A percentile compares a stretch with the other conserved stretches of the same genome.
These are phyloP conservation scores for Aspergillus campestris DNA, from an alignment of 495 filamentous ascomycete species.

Conservation along the genomic window DNA sequence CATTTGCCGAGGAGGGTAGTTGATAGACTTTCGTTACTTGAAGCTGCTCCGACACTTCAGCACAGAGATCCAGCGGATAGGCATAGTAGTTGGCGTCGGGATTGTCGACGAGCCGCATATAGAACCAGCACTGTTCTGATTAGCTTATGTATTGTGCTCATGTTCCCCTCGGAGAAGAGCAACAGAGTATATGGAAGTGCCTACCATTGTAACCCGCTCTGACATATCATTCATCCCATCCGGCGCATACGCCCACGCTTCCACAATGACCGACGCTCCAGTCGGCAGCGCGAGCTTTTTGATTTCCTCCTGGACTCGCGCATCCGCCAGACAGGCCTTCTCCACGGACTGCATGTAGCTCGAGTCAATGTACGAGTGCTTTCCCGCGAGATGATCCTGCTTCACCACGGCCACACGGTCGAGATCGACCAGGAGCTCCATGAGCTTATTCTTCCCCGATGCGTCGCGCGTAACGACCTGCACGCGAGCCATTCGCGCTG, in stretches of 20 bases:
- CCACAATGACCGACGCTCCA: conserved; percentile 4
- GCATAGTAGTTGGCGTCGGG: conserved; percentile 61
- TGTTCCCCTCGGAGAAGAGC: background rate
- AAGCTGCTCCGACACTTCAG: conserved; percentile 52
- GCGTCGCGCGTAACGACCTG: conserved; percentile 2
- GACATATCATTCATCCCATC: conserved; percentile 30
- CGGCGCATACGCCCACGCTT: conserved; percentile 14
- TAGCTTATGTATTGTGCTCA: background rate
- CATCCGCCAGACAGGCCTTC: conserved; percentile 7
- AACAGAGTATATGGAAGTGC: background rate
- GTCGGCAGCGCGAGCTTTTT: conserved; percentile 7
- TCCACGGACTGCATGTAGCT: conserved; percentile 13
- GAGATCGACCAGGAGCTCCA: conserved; percentile 8
- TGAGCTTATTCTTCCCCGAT: conserved; percentile 1
- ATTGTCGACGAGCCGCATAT: conserved; percentile 17
- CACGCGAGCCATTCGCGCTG: conserved; percentile 10
- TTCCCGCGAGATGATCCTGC: conserved; percentile 10
- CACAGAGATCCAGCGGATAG: conserved; percentile 61
- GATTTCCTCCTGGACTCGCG: conserved; percentile 8
- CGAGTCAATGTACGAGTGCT: conserved; percentile 16
- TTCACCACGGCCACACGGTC: background rate
- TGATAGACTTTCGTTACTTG: conserved; percentile 43
- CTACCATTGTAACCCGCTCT: conserved; percentile 18
- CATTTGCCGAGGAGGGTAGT: conserved; percentile 25
- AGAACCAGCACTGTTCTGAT: conserved; percentile 25